A percentile compares a stretch with the other conserved stretches of the same genome.
These are phyloP conservation scores for Russula abietina DNA, from an alignment of 768 basidiomycete species.

Conservation along the genomic window DNA sequence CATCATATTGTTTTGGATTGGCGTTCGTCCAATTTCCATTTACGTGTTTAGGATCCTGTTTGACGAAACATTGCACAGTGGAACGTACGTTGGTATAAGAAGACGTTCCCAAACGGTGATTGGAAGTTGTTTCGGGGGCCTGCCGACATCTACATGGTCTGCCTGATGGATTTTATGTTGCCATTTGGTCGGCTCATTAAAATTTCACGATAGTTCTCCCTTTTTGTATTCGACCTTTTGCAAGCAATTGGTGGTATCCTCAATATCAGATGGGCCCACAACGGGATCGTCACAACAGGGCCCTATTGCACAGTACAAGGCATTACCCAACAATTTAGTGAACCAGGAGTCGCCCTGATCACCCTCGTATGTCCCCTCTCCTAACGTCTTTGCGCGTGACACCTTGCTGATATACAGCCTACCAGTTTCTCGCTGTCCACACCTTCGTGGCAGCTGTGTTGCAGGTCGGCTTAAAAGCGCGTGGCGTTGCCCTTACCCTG, in stretches of 20 bases:
- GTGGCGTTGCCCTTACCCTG: constrained; percentile 26
- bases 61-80: neutral
- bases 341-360: constrained; percentile 38
- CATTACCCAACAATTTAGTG: constrained; percentile 39
- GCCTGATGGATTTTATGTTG: too few species aligned
- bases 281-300: too few species aligned
- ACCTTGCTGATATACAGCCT: constrained; percentile 28
- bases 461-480: constrained; percentile 31
- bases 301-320: constrained; percentile 29
- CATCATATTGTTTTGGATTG: constrained; percentile 1
- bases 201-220: constrained; percentile 35
- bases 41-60: too few species aligned
- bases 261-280: too few species aligned
- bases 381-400: neutral
- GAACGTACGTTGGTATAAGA: constrained; percentile 11
- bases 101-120: neutral
- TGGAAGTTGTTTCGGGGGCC: constrained; percentile 33
- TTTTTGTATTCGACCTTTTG: constrained; percentile 17
- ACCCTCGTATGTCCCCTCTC: constrained; percentile 34
- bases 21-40: neutral
- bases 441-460: constrained; percentile 38
- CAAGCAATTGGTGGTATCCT: too few species aligned
- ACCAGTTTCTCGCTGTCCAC: constrained; percentile 32
- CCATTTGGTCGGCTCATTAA: constrained; percentile 27
- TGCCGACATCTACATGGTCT: constrained; percentile 27